Evolutionary conservation across 139 green algal genomes (phyloP).

Genomic region (Volvox reticuliferus): DNA sequence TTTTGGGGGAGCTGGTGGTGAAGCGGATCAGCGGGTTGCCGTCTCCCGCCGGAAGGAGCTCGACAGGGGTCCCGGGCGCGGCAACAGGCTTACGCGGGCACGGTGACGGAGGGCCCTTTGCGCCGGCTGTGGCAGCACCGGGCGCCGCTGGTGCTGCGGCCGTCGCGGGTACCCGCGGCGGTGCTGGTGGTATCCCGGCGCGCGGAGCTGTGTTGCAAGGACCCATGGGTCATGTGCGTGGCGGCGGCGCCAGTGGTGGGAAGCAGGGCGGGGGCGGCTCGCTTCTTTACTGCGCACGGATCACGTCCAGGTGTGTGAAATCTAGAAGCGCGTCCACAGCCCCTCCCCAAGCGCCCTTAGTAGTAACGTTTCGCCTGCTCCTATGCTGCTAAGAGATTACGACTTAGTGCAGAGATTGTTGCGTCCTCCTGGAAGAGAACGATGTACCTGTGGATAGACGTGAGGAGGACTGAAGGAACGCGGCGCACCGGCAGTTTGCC

Average conservation of each 20-base stretch:
- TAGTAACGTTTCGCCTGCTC: no score
- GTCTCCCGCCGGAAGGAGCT: not conserved
- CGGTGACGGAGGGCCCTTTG: not conserved
- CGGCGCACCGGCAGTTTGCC: no score
- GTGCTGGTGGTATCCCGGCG: not conserved
- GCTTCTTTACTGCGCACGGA: conserved; percentile 56
- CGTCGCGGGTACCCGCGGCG: not conserved
- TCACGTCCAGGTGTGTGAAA: conserved; percentile 45
- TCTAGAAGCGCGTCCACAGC: no score
- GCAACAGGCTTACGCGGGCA: not conserved
- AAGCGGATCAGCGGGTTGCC: conserved; percentile 44
- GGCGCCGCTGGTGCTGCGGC: not conserved
- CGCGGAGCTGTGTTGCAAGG: not conserved
- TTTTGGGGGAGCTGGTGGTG: conserved; percentile 88
- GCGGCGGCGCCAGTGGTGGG: not conserved
- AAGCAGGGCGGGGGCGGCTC: not conserved
- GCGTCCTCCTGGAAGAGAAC: no score
- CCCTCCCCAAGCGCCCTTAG: no score
- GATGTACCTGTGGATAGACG: no score
- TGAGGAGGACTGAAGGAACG: no score
- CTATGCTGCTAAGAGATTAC: no score
- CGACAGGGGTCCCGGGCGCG: not conserved
- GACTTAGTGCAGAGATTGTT: no score
- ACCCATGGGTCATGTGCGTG: not conserved
- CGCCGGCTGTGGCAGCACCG: not conserved